A percentile compares a stretch with the other conserved stretches of the same genome.
phyloP scores from a whole-genome alignment of 2,329 filamentous ascomycete species.

The Botryotinia calthae region DNA sequence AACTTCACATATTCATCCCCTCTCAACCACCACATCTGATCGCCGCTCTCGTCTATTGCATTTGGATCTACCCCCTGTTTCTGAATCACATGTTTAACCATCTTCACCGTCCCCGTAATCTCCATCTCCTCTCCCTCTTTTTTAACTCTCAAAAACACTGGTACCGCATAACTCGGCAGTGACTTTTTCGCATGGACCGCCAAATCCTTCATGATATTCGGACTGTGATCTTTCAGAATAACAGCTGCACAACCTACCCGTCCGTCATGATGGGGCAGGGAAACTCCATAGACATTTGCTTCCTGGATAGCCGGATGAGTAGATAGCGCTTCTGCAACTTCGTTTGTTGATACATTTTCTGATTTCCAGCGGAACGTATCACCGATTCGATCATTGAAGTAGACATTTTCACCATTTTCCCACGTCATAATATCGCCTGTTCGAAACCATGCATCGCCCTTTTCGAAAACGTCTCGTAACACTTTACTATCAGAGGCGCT shows the following conservation, averaged over 20 bases:
- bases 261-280: conserved; percentile 77
- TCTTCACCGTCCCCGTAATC: conserved; percentile 82
- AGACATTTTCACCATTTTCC: conserved; percentile 68
- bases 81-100: conserved; percentile 75
- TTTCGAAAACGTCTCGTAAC: conserved; percentile 66
- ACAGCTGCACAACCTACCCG: conserved; percentile 79
- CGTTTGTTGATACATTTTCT: conserved; percentile 78
- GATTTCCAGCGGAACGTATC: conserved; percentile 81
- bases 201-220: conserved; percentile 54
- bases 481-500: conserved; percentile 72
- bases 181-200: conserved; percentile 55
- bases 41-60: conserved; percentile 43
- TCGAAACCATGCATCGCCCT: conserved; percentile 79
- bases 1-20: conserved; percentile 68
- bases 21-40: conserved; percentile 57
- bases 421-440: conserved; percentile 78
- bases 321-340: conserved; percentile 75
- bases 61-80: conserved; percentile 69
- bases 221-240: conserved; percentile 49
- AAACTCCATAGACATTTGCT: conserved; percentile 83
- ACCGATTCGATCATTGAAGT: conserved; percentile 77
- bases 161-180: conserved; percentile 72
- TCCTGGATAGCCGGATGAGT: conserved; percentile 65
- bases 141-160: conserved; percentile 72
- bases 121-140: conserved; percentile 48